phyloP scores from a whole-genome alignment of 371 early-diverging fungal genomes.

The Zychaea mexicana region DNA sequence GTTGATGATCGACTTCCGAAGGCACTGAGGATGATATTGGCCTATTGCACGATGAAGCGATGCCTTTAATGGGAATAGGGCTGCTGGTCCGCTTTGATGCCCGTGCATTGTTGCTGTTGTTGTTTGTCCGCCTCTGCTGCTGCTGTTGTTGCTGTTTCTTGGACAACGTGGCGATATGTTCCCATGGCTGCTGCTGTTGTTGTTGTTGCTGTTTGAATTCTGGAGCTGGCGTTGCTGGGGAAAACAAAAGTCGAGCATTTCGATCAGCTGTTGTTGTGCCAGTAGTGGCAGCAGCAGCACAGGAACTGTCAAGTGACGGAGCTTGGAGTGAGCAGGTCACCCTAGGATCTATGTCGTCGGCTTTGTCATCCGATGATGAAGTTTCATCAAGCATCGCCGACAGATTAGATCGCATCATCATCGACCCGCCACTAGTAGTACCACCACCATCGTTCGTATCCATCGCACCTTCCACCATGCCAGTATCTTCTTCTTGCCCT shows the following conservation, averaged over 20 bases:
- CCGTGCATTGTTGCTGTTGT: slow-evolving; percentile 4
- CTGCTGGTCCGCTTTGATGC: slow-evolving; percentile 8
- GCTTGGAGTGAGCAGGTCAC: slow-evolving; percentile 10
- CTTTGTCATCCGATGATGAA: slow-evolving; percentile 8
- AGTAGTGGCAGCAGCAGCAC: too few species aligned
- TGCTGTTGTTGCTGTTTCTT: slow-evolving; percentile 2
- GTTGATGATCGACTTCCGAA: slow-evolving; percentile 31
- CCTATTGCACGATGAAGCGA: neutral
- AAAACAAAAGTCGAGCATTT: neutral
- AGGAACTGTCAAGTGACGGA: slow-evolving; percentile 11
- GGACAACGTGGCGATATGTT: too few species aligned
- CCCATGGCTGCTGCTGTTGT: neutral
- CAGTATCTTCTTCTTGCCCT: slow-evolving; percentile 8
- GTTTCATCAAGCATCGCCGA: slow-evolving; percentile 26
- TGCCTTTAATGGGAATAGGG: slow-evolving; percentile 12
- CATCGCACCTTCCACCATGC: neutral
- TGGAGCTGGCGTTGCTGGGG: slow-evolving; percentile 5
- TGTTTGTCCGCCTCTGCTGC: neutral
- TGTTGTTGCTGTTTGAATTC: neutral
- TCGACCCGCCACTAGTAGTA: too few species aligned
- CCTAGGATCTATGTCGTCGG: slow-evolving; percentile 7
- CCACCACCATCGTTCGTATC: neutral
- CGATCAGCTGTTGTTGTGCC: slow-evolving; percentile 6
- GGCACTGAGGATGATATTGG: slow-evolving; percentile 12
- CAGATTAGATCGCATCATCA: slow-evolving; percentile 19